phyloP scores from a whole-genome alignment of 331 rosid species.

The Malus hybrid region DNA sequence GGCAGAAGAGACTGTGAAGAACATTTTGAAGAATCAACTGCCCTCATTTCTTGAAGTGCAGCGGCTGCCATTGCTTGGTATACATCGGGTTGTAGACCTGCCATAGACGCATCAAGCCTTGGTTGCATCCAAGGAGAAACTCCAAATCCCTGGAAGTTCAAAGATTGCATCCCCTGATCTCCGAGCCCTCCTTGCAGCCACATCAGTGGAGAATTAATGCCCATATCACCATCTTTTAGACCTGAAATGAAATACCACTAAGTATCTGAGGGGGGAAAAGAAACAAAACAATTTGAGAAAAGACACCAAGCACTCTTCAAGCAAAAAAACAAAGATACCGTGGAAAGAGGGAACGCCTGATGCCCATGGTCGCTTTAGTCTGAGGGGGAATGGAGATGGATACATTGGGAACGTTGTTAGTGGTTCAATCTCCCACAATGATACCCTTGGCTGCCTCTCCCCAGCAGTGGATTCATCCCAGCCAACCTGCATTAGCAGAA shows the following conservation, averaged over 20 bases:
- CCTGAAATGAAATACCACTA: slow-evolving; percentile 11
- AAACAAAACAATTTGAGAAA: not conserved
- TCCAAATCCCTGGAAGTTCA: slow-evolving; percentile 35
- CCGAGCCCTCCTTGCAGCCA: slow-evolving; percentile 37
- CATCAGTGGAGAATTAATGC: slow-evolving; percentile 27
- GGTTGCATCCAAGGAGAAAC: slow-evolving; percentile 33
- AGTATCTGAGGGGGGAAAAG: not conserved
- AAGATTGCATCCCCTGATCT: slow-evolving; percentile 29
- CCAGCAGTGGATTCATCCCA: slow-evolving; percentile 43
- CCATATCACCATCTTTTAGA: slow-evolving; percentile 32
- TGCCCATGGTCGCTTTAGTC: slow-evolving; percentile 36
- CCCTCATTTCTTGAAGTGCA: slow-evolving; percentile 34
- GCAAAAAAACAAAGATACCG: slow-evolving; percentile 15
- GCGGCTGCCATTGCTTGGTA: slow-evolving; percentile 44
- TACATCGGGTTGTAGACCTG: slow-evolving; percentile 28
- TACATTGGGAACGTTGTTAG: slow-evolving; percentile 37
- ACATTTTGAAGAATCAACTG: slow-evolving; percentile 27
- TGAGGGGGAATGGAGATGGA: slow-evolving; percentile 33
- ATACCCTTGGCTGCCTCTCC: slow-evolving; percentile 39
- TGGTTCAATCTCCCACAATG: slow-evolving; percentile 39
- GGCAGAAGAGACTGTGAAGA: slow-evolving; percentile 24
- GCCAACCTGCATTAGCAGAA: slow-evolving; percentile 29
- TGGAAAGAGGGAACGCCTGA: slow-evolving; percentile 30
- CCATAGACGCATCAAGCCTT: slow-evolving; percentile 27
- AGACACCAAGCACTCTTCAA: not conserved